Conservation (phyloP, 164 flowering plant species). For the Protea cynaroides region DNA sequence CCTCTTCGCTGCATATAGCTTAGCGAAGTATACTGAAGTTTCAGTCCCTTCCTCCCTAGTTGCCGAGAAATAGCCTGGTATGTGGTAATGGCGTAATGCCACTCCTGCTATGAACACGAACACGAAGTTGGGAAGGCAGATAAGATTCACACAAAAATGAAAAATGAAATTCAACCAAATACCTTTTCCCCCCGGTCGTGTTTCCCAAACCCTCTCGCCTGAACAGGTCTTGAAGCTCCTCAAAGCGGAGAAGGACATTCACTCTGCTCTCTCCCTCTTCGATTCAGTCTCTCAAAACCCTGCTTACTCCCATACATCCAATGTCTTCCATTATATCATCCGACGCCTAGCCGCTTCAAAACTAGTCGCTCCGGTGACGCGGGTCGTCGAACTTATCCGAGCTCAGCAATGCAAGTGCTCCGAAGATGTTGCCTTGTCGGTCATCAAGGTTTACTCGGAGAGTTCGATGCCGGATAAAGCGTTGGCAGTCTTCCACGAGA, state of each 20-base stretch:
- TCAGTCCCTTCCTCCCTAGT: too few relatives aligned
- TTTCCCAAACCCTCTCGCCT: slow-evolving; percentile 38
- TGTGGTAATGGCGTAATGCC: too few relatives aligned
- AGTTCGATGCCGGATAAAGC: slow-evolving; percentile 51
- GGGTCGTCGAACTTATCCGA: slow-evolving; percentile 44
- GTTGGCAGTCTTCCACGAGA: slow-evolving; percentile 42
- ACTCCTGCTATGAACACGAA: too few relatives aligned
- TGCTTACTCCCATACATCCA: slow-evolving; percentile 34
- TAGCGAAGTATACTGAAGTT: too few relatives aligned
- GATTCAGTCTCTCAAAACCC: slow-evolving; percentile 45
- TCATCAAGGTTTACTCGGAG: slow-evolving; percentile 46
- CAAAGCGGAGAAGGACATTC: slow-evolving; percentile 44
- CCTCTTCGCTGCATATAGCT: too few relatives aligned
- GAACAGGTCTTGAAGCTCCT: slow-evolving; percentile 51
- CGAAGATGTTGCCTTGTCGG: slow-evolving; percentile 63
- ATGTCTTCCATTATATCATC: slow-evolving; percentile 56
- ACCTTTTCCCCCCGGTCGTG: slow-evolving; percentile 25
- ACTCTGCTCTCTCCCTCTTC: slow-evolving; percentile 62
- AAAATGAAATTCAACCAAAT: background rate
- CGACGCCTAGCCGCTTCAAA: slow-evolving; percentile 42
- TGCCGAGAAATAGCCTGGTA: too few relatives aligned
- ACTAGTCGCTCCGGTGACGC: slow-evolving; percentile 34
- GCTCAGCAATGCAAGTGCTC: slow-evolving; percentile 46
- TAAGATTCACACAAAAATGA: slow-evolving; percentile 9
- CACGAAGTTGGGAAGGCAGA: too few relatives aligned